These are phyloP conservation scores for Paramyrothecium sp. DNA, from an alignment of 2,329 filamentous ascomycete genomes.

Conservation along the genomic window DNA sequence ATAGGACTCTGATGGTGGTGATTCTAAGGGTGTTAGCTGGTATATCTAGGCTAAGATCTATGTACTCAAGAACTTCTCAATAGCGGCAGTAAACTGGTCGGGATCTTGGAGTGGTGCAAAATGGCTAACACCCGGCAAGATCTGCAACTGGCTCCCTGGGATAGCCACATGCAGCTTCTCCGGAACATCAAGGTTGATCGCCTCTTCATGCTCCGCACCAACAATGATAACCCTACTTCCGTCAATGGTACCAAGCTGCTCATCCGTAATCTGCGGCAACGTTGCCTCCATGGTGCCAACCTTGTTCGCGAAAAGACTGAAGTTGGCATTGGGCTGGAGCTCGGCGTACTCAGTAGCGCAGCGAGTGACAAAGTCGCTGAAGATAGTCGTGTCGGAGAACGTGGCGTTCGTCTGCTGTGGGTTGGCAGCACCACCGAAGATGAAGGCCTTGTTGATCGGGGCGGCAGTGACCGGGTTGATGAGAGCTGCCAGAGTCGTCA, in stretches of 20 bases:
- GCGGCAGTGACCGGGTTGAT: slow-evolving; percentile 25
- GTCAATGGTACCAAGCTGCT: slow-evolving; percentile 24
- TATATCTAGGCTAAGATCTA: background rate
- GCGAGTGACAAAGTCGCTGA: slow-evolving; percentile 29
- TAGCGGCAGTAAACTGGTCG: slow-evolving; percentile 27
- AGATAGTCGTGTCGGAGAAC: slow-evolving; percentile 29
- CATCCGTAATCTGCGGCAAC: slow-evolving; percentile 28
- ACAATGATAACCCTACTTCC: slow-evolving; percentile 27
- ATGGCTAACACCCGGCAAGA: slow-evolving; percentile 36
- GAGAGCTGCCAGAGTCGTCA: slow-evolving; percentile 33
- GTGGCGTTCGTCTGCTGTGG: slow-evolving; percentile 32
- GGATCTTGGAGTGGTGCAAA: slow-evolving; percentile 42
- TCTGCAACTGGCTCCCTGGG: slow-evolving; percentile 31
- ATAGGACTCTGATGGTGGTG: too few relatives aligned
- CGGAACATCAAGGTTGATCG: slow-evolving; percentile 35
- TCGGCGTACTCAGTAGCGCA: slow-evolving; percentile 32
- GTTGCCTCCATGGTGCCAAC: slow-evolving; percentile 33
- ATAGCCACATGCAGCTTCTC: slow-evolving; percentile 31
- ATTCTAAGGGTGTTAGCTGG: too few relatives aligned
- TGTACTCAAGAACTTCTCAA: slow-evolving; percentile 19
- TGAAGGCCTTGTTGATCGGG: slow-evolving; percentile 35
- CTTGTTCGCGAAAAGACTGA: slow-evolving; percentile 33
- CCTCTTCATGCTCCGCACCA: slow-evolving; percentile 33
- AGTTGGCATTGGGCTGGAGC: slow-evolving; percentile 33
- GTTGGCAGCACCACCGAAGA: slow-evolving; percentile 33